Evolutionary conservation across 768 basidiomycete genomes (phyloP).

Genomic region (Lenzites betulinus): DNA sequence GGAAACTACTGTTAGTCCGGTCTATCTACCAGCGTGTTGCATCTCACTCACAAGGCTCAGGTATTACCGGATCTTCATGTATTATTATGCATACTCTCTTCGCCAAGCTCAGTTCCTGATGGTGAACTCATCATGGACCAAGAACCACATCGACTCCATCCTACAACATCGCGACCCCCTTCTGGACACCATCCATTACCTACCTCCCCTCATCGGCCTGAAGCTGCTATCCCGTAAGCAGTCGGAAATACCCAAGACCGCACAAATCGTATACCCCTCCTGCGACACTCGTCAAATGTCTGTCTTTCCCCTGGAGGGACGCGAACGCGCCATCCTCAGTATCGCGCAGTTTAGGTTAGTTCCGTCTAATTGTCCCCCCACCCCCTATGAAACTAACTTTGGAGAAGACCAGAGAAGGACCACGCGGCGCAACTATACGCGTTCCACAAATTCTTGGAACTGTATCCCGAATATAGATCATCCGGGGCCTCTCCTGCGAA

Average conservation of each 20-base stretch:
- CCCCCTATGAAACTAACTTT: background rate
- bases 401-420: conserved; percentile 79
- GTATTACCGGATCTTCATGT: conserved; percentile 89
- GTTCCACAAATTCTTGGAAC: conserved; percentile 57
- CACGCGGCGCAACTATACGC: conserved; percentile 79
- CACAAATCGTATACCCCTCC: conserved; percentile 81
- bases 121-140: conserved; percentile 97
- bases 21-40: background rate
- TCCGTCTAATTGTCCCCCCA: too few relatives aligned
- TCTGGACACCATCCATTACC: conserved; percentile 47
- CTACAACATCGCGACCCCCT: conserved; percentile 55
- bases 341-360: conserved; percentile 90
- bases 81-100: conserved; percentile 76
- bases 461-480: conserved; percentile 57
- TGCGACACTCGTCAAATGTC: conserved; percentile 83
- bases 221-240: conserved; percentile 8
- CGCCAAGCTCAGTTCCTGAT: conserved; percentile 74
- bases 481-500: conserved; percentile 40
- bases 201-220: conserved; percentile 45
- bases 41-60: conserved; percentile 38
- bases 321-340: conserved; percentile 75
- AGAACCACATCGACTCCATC: conserved; percentile 77
- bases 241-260: conserved; percentile 22
- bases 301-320: conserved; percentile 50
- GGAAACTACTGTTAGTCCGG: conserved; percentile 62